A percentile compares a stretch with the other conserved stretches of the same genome.
Conservation (phyloP, 352 stramenopile genomes). For the Blastocystis hominis region DNA sequence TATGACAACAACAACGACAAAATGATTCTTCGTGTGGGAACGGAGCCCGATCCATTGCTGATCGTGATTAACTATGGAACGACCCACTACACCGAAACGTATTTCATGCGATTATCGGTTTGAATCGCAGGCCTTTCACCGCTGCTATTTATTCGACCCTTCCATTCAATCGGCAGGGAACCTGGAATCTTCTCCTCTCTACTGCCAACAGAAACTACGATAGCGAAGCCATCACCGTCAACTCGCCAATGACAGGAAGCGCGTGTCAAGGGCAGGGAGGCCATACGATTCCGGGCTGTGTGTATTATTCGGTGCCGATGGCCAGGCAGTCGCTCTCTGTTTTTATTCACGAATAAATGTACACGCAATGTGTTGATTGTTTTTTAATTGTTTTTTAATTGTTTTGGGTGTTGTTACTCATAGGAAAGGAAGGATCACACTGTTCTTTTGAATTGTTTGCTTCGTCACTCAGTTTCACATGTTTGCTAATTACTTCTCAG, state of each 20-base stretch:
- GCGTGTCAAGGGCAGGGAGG: background rate
- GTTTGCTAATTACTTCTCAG: no score
- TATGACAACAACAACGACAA: background rate
- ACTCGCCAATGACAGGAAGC: background rate
- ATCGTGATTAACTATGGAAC: conserved; percentile 34
- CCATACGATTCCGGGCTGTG: background rate
- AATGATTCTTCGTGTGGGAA: background rate
- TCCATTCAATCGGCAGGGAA: background rate
- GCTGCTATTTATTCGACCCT: background rate
- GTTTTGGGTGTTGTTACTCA: no score
- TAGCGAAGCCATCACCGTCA: background rate
- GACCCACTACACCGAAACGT: background rate
- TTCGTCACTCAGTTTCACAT: no score
- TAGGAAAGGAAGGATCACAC: no score
- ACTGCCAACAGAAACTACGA: conserved; percentile 1
- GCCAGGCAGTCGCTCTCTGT: background rate
- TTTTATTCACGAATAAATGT: background rate
- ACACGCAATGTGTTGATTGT: no score
- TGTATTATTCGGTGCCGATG: background rate
- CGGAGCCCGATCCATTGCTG: background rate
- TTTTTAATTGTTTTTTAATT: no score
- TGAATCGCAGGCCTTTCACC: background rate
- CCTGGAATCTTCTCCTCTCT: background rate
- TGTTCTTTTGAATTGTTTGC: no score
- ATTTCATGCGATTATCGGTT: background rate